These are phyloP conservation scores for Aureobasidium melanogenum DNA, from an alignment of 2,329 filamentous ascomycete genomes.

Conservation along the genomic window DNA sequence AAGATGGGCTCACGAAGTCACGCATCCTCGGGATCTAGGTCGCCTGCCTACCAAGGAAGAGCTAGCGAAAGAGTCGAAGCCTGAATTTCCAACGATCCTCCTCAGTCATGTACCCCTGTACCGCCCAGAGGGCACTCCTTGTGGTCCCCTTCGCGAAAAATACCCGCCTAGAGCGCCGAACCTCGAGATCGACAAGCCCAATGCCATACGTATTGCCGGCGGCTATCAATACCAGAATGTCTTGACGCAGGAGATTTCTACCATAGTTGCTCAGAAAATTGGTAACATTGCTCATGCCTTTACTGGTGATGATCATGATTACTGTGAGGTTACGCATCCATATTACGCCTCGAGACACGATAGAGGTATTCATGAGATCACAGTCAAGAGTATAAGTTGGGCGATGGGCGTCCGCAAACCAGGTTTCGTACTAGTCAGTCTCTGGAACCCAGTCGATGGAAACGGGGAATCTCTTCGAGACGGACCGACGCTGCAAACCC, in stretches of 20 bases:
- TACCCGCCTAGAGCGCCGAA: constrained; percentile 60
- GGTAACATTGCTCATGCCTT: constrained; percentile 81
- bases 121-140: constrained; percentile 71
- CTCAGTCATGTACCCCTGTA: constrained; percentile 88
- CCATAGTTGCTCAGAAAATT: constrained; percentile 64
- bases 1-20: constrained; percentile 26
- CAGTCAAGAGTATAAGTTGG: constrained; percentile 91
- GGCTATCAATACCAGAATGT: constrained; percentile 99
- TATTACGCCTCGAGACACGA: constrained; percentile 52
- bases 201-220: constrained; percentile 64
- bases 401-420: constrained; percentile 89
- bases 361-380: constrained; percentile 61
- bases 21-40: constrained; percentile 23
- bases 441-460: constrained; percentile 82
- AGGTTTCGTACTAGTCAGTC: constrained; percentile 76
- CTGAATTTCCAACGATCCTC: constrained; percentile 75
- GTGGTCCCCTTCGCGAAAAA: constrained; percentile 76
- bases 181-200: constrained; percentile 50
- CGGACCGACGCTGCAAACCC: constrained; percentile 67
- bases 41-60: constrained; percentile 26
- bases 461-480: constrained; percentile 20
- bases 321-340: constrained; percentile 81
- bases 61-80: constrained; percentile 14
- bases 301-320: constrained; percentile 95
- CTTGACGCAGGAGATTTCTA: constrained; percentile 65